Evolutionary conservation across 805 yeast genomes (phyloP), one percentile per base, ranked within the genome.

Genomic region (Geotrichum ghanense): DNA sequence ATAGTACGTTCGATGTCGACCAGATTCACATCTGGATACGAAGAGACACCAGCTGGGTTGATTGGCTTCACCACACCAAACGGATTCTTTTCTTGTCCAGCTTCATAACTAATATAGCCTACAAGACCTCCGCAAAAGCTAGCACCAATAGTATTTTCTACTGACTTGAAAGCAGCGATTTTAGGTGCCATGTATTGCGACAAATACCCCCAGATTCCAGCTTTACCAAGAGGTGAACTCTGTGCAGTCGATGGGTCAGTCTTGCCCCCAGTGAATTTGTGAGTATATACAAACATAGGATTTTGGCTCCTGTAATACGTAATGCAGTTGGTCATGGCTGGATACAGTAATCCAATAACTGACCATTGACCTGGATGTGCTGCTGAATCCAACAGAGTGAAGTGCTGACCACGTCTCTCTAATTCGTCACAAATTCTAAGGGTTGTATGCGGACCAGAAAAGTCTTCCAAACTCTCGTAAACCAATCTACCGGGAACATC

Each of bases 111-210:
- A 9, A 92, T 62, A 39, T 82, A 69, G 3, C 99, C 99, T 46
- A 89, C 68, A 25, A 85, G 70, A 0, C 99, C 99, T n/a, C 98
- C 97, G 48, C 78, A 67, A 56, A 92, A 92, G 1, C 95, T 95
- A 17, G 86, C 65, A 0, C 66, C 64, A 5, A 67, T 43, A 16
- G 56, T 50, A n/a, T 37, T 41, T 12, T 27, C 6, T 10, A 24
- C 35, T 5, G 6, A 6, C 1, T 45, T 46, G 41, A 65, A 63
- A 35, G 46, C 16, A 24, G 47, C 40, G 42, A 55, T 26, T 46
- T 50, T 54, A 12, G 59, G 46, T 56, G 63, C 54, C 78, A 83
- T 77, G 42, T 62, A 70, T 1, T 59, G 46, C 0, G 83, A 74
- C 12, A 82, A 51, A 49, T 58, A 73, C 2, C 66, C 55, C 85